Evolutionary conservation across 805 yeast species (phyloP).

Genomic region (Cyberlindnera bimundalis): DNA sequence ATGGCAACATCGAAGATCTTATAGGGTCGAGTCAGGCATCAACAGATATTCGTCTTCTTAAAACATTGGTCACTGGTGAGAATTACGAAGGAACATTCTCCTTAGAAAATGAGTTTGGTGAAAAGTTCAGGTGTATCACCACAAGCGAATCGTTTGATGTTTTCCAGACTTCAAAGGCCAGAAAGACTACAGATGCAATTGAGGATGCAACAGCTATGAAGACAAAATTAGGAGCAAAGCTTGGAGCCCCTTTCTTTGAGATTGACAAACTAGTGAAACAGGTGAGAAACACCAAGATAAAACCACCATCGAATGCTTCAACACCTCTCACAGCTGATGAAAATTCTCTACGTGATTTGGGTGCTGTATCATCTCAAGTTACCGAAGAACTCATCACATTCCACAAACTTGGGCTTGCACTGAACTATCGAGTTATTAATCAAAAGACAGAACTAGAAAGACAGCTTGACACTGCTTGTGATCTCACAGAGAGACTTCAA

Average conservation of each 20-base stretch:
- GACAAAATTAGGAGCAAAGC: constrained; percentile 1
- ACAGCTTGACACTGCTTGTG: constrained; percentile 34
- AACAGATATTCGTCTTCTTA: constrained; percentile 3
- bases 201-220: not conserved
- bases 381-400: constrained; percentile 15
- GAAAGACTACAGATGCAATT: not conserved
- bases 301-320: constrained; percentile 7
- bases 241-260: constrained; percentile 13
- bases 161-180: not conserved
- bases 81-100: constrained; percentile 9
- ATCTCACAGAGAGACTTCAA: constrained; percentile 21
- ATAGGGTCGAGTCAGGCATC: not conserved
- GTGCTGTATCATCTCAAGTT: constrained; percentile 24
- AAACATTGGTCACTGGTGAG: constrained; percentile 5
- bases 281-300: constrained; percentile 1
- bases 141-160: constrained; percentile 11
- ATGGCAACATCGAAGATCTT: not conserved
- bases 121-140: constrained; percentile 1
- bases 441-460: constrained; percentile 41
- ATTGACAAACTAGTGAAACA: constrained; percentile 7
- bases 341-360: constrained; percentile 14
- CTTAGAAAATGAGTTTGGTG: constrained; percentile 8
- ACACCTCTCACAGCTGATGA: constrained; percentile 13
- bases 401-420: constrained; percentile 33
- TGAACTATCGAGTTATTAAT: constrained; percentile 35